Percentiles rank a stretch among this genome's conserved stretches.
Conservation (phyloP, 164 flowering plant genomes). For the Magnolia officinalis region DNA sequence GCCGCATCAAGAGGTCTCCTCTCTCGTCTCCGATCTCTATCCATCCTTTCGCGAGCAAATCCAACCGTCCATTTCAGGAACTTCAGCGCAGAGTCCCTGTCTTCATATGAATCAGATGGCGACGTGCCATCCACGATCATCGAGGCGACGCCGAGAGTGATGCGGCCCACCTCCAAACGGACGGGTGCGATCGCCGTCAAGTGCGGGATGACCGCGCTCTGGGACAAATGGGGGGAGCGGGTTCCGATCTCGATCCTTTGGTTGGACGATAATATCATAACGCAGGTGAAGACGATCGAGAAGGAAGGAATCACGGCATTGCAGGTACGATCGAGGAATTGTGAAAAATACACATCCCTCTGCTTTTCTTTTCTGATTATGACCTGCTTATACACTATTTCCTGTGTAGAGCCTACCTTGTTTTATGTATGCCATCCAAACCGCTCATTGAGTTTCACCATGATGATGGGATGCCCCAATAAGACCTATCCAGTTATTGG, state of each 20-base stretch:
- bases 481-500: too few species aligned
- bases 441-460: too few species aligned
- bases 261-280: constrained; percentile 84
- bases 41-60: constrained; percentile 15
- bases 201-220: constrained; percentile 86
- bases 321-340: constrained; percentile 47
- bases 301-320: constrained; percentile 77
- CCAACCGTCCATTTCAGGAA: constrained; percentile 22
- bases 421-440: too few species aligned
- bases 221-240: constrained; percentile 97
- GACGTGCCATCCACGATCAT: constrained; percentile 25
- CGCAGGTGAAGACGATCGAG: constrained; percentile 84
- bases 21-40: constrained; percentile 42
- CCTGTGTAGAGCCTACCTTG: too few species aligned
- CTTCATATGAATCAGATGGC: constrained; percentile 12
- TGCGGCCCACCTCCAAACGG: constrained; percentile 65
- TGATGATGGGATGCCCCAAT: too few species aligned
- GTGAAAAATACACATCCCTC: not conserved
- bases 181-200: constrained; percentile 84
- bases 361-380: not conserved
- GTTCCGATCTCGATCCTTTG: constrained; percentile 74
- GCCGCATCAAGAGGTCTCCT: constrained; percentile 66
- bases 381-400: too few species aligned
- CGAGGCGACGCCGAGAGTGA: constrained; percentile 45
- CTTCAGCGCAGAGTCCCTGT: constrained; percentile 28